These are phyloP conservation scores for Hymenoscyphus occultus DNA, from an alignment of 2,329 filamentous ascomycete species.

Conservation along the genomic window DNA sequence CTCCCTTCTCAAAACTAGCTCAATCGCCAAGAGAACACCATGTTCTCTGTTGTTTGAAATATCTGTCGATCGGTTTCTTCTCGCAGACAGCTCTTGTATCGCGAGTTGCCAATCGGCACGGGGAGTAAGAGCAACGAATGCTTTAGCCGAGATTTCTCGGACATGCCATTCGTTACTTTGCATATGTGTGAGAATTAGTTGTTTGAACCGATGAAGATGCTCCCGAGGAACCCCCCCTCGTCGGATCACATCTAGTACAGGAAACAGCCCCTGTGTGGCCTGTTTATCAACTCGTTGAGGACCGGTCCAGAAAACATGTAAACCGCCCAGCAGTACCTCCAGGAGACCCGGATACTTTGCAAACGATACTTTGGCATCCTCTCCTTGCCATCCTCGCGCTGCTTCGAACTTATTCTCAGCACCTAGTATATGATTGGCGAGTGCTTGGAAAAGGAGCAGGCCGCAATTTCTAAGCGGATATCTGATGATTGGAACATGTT, in stretches of 20 bases:
- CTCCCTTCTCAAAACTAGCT: constrained; percentile 55
- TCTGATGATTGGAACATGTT: constrained; percentile 39
- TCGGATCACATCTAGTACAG: constrained; percentile 76
- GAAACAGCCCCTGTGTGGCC: constrained; percentile 71
- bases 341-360: constrained; percentile 66
- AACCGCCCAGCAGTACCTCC: constrained; percentile 52
- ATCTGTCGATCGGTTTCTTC: constrained; percentile 35
- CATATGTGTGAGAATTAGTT: constrained; percentile 59
- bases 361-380: constrained; percentile 64
- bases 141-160: constrained; percentile 74
- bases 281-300: constrained; percentile 46
- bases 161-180: constrained; percentile 75
- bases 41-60: constrained; percentile 50
- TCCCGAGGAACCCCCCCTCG: constrained; percentile 64
- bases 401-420: constrained; percentile 65
- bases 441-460: constrained; percentile 79
- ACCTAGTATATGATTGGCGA: constrained; percentile 77
- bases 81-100: constrained; percentile 33
- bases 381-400: constrained; percentile 62
- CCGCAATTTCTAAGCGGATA: constrained; percentile 97
- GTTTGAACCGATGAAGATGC: constrained; percentile 53
- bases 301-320: constrained; percentile 37
- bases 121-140: constrained; percentile 62
- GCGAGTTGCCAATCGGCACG: constrained; percentile 44
- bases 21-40: constrained; percentile 54